Evolutionary conservation across 768 basidiomycete species (phyloP), one percentile per base, ranked within the genome.

Genomic region (Leucogyrophana mollusca): DNA sequence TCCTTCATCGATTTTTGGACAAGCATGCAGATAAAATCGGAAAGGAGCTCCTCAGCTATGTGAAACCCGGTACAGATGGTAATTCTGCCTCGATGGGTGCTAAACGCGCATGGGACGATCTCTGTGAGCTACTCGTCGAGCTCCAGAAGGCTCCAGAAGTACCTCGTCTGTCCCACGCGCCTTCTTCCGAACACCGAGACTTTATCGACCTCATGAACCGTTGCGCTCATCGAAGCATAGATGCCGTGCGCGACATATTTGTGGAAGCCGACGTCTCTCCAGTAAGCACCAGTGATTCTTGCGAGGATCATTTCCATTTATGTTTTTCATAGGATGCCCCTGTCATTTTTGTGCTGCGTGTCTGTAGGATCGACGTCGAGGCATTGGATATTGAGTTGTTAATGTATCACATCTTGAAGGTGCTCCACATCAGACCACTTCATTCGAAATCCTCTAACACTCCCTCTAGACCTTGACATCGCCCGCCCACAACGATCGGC

Each of bases 11-110:
- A 9, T 91, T 89, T 69, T 83, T 91, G 56, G 80, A 87, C 56
- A 87, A 83, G 49, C 86, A 92, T 54, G 85, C 87, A 3, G 90
- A 92, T 62, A 90, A 89, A 59, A 85, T 93, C 43, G 90, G 91
- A 23, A 90, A 90, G 60, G 90, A 92, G 54, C 71, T 93, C 4
- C 76, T 93, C 11, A 89, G 88, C 57, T 73, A 83, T 9, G 76
- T 82, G 13, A 83, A 80, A 51, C 74, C 80, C 1, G 70, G 79
- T 7, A 57, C 68, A 3, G 83, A 86, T 34, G 81, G 74, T 17
- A 70, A 80, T 46, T 61, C 73, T 3, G 71, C 79, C 21, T 78
- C 76, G 6, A 58, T 79, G 46, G 79, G 73, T 17, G 87, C 87
- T 4, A 92, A 89, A 64, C 79, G 79, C n/a, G 82, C 87, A 1